Evolutionary conservation across 495 filamentous ascomycete species (phyloP).

Genomic region (Podospora sp.): DNA sequence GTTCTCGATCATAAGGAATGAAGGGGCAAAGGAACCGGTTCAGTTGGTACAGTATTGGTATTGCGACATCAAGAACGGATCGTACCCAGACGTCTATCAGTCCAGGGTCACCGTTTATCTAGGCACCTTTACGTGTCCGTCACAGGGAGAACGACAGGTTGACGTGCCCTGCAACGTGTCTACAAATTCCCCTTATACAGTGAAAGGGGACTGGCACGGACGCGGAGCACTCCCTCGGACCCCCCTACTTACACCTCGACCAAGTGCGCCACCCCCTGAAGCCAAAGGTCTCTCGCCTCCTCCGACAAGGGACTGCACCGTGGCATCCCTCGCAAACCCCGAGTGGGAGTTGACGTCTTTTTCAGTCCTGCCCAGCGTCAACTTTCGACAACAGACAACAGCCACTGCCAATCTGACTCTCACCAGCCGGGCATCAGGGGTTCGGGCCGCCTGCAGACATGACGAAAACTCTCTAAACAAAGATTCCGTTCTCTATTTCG

Average conservation of each 20-base stretch:
- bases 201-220: not conserved
- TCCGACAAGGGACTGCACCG: slow-evolving; percentile 10
- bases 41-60: not conserved
- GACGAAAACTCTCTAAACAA: not conserved
- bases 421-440: not conserved
- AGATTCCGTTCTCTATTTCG: not conserved
- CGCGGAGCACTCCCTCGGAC: not conserved
- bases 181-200: not conserved
- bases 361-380: not conserved
- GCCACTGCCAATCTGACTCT: not conserved
- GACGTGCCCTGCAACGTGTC: not conserved
- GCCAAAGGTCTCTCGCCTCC: slow-evolving; percentile 7
- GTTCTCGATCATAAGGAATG: not conserved
- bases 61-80: slow-evolving; percentile 1
- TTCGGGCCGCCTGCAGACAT: not conserved
- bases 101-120: not conserved
- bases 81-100: slow-evolving; percentile 6
- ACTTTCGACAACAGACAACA: not conserved
- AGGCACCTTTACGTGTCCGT: not conserved
- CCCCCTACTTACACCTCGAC: not conserved
- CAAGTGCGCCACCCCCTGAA: not conserved
- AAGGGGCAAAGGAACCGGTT: not conserved
- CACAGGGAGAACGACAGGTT: not conserved
- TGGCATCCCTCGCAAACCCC: slow-evolving; percentile 6
- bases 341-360: not conserved